Evolutionary conservation across 2,329 filamentous ascomycete genomes (phyloP), one percentile per base, ranked within the genome.

Genomic region (Xylariaceae sp.): DNA sequence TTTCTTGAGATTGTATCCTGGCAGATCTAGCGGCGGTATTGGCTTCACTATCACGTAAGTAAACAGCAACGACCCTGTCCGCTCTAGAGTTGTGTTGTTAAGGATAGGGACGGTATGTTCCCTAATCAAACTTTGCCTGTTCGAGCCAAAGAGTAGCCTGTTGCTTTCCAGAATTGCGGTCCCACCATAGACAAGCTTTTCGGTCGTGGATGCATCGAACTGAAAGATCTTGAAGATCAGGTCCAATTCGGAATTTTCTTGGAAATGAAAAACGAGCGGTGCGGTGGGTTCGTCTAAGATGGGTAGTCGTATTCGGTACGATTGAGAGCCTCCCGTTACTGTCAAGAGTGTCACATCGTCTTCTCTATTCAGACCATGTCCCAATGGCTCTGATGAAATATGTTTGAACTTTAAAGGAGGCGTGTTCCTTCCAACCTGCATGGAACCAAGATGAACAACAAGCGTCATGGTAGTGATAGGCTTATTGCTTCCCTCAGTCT

Each of bases 31-130:
- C 15, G 45, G 49, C 47, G 11, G 27, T 45, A 57, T 68, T 11
- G 61, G 59, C 15, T 42, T 61, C 1, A 54, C 61, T 18, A 71
- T 58, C 4, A 70, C 47, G 44, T 58, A 66, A 14, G 64, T 69
- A 38, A 71, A 66, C 19, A 67, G 61, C 6, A 70, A 57, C 1
- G 59, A 65, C 3, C 68, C 69, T 5, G 65, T 48, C 27, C 57
- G 53, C 14, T 58, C 47, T 53, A 66, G 58, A 1, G 57, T 62
- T 6, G 61, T 50, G 32, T 50, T 67, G 35, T 62, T 55, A 7
- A 69, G 44, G 44, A 71, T 63, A 2, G 65, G 59, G n/a, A 70
- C 55, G 1, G 60, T 64, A 9, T 59, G 58, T 43, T 67, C 62
- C 27, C 66, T 63, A 36, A 66, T 56, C 41, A 70, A 56, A 38